A percentile compares a stretch with the other conserved stretches of the same genome.
Conservation (phyloP, 805 yeast genomes). For the Saccharomycopsis lassenensis region DNA sequence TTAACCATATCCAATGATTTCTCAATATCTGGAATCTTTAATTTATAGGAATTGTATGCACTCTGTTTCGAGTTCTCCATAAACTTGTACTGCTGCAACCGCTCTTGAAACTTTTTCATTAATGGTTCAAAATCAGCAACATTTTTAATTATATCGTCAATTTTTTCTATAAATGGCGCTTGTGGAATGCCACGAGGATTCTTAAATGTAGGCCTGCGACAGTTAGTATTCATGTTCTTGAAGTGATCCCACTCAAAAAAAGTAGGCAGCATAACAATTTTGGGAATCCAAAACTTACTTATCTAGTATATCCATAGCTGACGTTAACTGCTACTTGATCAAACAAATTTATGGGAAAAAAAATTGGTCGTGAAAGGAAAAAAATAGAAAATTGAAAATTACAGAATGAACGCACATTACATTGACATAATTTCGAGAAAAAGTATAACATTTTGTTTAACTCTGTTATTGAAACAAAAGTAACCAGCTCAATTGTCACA, state of each 20-base stretch:
- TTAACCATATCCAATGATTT: constrained; percentile 70
- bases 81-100: constrained; percentile 80
- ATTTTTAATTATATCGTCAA: constrained; percentile 60
- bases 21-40: constrained; percentile 84
- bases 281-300: too few relatives aligned
- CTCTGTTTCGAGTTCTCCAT: constrained; percentile 45
- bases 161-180: constrained; percentile 86
- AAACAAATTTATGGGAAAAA: too few relatives aligned
- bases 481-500: too few relatives aligned
- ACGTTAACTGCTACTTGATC: too few relatives aligned
- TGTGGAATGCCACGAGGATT: constrained; percentile 96
- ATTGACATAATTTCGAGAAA: too few relatives aligned
- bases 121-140: constrained; percentile 61
- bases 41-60: constrained; percentile 35
- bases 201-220: constrained; percentile 36
- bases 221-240: constrained; percentile 1
- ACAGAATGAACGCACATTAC: too few relatives aligned
- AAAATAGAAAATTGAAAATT: too few relatives aligned
- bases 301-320: constrained; percentile 8
- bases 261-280: too few relatives aligned
- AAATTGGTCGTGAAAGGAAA: too few relatives aligned
- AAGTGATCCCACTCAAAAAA: too few relatives aligned
- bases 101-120: constrained; percentile 70
- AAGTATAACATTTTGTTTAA: too few relatives aligned
- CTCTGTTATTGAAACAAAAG: too few relatives aligned